These are phyloP conservation scores for Arachis hypogaea DNA, from an alignment of 306 rosid species.

Conservation along the genomic window DNA sequence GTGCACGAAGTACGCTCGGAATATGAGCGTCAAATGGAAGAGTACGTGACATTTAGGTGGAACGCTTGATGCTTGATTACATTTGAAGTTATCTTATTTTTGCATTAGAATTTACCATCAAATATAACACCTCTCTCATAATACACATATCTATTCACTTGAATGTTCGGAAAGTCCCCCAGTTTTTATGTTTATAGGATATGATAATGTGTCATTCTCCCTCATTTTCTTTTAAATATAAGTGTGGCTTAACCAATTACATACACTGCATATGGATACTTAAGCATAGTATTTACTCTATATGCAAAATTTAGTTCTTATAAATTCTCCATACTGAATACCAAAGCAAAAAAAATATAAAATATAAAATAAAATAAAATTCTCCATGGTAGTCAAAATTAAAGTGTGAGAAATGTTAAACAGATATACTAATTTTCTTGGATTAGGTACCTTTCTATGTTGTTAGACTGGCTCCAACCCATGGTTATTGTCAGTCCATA, in stretches of 20 bases:
- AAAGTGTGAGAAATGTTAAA: conserved; percentile 10
- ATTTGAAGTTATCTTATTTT: neutral
- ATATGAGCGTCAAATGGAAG: conserved; percentile 88
- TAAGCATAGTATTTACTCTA: conserved; percentile 12
- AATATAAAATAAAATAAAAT: neutral
- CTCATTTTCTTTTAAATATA: neutral
- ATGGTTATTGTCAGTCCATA: conserved; percentile 7
- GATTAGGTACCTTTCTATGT: neutral
- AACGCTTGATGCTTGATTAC: conserved; percentile 4
- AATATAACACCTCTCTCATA: too few species aligned
- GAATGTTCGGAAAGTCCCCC: neutral
- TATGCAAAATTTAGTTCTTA: conserved; percentile 26
- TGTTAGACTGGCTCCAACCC: neutral
- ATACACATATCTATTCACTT: too few species aligned
- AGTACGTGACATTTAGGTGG: conserved; percentile 49
- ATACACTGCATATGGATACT: neutral
- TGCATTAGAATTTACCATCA: too few species aligned
- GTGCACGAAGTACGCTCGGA: conserved; percentile 94
- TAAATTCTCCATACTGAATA: neutral
- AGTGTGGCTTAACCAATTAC: conserved; percentile 20
- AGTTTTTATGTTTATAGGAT: conserved; percentile 22
- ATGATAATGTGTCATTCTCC: conserved; percentile 13
- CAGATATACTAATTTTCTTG: conserved; percentile 8
- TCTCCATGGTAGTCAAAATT: neutral
- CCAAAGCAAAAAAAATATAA: too few species aligned